phyloP scores from a whole-genome alignment of 495 filamentous ascomycete species.

The Usnea hakonensis region DNA sequence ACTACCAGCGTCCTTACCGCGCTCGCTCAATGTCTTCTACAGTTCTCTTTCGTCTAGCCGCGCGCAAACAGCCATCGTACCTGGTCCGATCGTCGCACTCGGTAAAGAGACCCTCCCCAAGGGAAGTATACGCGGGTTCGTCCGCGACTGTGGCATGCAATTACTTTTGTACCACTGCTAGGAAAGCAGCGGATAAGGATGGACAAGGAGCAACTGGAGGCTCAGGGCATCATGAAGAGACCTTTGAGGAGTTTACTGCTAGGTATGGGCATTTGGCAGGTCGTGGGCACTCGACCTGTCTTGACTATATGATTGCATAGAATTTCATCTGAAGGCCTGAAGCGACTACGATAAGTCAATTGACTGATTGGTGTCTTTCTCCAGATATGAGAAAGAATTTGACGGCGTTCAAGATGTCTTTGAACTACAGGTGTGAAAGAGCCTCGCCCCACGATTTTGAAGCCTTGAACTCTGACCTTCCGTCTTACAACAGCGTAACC shows the following conservation, averaged over 20 bases:
- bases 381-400: slow-evolving; percentile 98
- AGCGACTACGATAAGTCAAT: slow-evolving; percentile 6
- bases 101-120: slow-evolving; percentile 14
- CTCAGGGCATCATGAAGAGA: slow-evolving; percentile 72
- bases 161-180: slow-evolving; percentile 24
- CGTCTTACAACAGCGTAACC: slow-evolving; percentile 63
- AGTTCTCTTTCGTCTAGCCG: slow-evolving; percentile 61
- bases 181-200: slow-evolving; percentile 16
- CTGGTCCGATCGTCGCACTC: slow-evolving; percentile 34
- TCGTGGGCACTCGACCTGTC: not conserved
- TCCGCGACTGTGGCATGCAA: slow-evolving; percentile 3
- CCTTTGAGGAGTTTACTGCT: slow-evolving; percentile 96
- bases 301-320: not conserved
- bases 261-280: slow-evolving; percentile 55
- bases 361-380: slow-evolving; percentile 29
- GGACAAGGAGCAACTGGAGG: slow-evolving; percentile 26
- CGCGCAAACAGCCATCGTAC: slow-evolving; percentile 57
- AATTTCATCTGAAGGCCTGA: not conserved
- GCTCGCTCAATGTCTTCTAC: slow-evolving; percentile 54
- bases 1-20: not conserved
- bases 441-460: not conserved
- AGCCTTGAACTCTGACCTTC: not conserved
- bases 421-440: slow-evolving; percentile 84
- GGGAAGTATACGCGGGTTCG: slow-evolving; percentile 1
- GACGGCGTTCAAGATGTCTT: slow-evolving; percentile 96